Percentiles rank a stretch among this genome's conserved stretches.
Evolutionary conservation across 179 eudicot genomes (phyloP).

Genomic region (Spergularia azorica): DNA sequence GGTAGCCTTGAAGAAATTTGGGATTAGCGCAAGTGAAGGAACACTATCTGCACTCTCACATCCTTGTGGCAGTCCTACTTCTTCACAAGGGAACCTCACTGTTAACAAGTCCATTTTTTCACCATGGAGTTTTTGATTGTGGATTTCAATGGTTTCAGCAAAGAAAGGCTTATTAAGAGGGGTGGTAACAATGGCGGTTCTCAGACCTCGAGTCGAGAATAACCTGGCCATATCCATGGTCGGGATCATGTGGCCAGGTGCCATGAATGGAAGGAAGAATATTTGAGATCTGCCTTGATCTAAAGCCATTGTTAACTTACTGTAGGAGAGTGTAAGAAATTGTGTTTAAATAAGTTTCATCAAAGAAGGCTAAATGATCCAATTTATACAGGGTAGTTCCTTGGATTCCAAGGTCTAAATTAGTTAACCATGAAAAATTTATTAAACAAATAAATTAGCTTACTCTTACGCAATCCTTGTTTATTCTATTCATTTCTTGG

Average conservation of each 20-base stretch:
- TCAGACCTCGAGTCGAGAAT: constrained; percentile 32
- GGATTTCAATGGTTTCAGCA: constrained; percentile 8
- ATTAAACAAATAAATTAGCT: neutral
- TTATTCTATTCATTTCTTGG: neutral
- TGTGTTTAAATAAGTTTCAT: neutral
- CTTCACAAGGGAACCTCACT: constrained; percentile 22
- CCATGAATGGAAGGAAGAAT: constrained; percentile 40
- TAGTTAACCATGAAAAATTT: neutral
- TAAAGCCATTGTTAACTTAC: constrained; percentile 21
- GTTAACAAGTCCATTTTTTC: constrained; percentile 20
- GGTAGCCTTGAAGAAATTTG: constrained; percentile 19
- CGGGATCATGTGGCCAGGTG: constrained; percentile 42
- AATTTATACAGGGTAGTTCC: neutral
- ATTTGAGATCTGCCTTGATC: constrained; percentile 19
- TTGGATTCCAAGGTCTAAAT: neutral
- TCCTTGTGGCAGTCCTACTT: constrained; percentile 31
- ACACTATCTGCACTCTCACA: constrained; percentile 18
- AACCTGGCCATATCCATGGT: constrained; percentile 34
- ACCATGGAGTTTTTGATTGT: neutral
- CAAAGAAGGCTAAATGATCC: neutral
- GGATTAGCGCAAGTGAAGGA: neutral
- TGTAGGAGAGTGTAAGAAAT: neutral
- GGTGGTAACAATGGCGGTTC: constrained; percentile 42
- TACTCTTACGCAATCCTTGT: neutral
- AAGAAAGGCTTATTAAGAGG: constrained; percentile 23